phyloP scores from a whole-genome alignment of 2,329 filamentous ascomycete species.

The Arthrobotrys sinensis region DNA sequence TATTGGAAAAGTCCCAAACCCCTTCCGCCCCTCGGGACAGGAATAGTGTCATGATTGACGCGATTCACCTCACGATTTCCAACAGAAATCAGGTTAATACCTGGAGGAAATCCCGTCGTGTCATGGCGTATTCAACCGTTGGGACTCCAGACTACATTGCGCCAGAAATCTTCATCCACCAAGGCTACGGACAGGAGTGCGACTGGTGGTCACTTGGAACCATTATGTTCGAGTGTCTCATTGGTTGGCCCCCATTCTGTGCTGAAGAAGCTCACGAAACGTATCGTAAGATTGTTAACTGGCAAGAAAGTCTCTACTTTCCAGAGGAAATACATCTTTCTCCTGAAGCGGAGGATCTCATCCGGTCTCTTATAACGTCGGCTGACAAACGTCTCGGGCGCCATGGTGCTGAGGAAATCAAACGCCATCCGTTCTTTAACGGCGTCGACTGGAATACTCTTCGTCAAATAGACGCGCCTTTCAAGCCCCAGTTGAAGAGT shows the following conservation, averaged over 20 bases:
- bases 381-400: slow-evolving; percentile 91
- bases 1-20: slow-evolving; percentile 79
- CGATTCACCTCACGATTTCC: slow-evolving; percentile 97
- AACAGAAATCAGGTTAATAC: slow-evolving; percentile 99
- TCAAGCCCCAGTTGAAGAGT: slow-evolving; percentile 92
- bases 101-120: slow-evolving; percentile 93
- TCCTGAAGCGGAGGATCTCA: slow-evolving; percentile 89
- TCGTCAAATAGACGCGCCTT: slow-evolving; percentile 92
- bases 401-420: slow-evolving; percentile 90
- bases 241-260: slow-evolving; percentile 99
- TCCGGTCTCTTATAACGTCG: slow-evolving; percentile 94
- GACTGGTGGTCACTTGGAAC: slow-evolving; percentile 99
- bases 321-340: slow-evolving; percentile 93
- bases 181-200: slow-evolving; percentile 95
- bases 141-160: slow-evolving; percentile 99
- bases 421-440: slow-evolving; percentile 94
- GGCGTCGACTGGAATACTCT: slow-evolving; percentile 95
- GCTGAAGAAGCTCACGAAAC: slow-evolving; percentile 97
- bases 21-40: slow-evolving; percentile 73
- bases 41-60: slow-evolving; percentile 94
- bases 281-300: slow-evolving; percentile 99
- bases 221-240: slow-evolving; percentile 99
- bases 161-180: slow-evolving; percentile 96
- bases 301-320: slow-evolving; percentile 95
- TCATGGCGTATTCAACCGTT: slow-evolving; percentile 98